Conservation (phyloP, 768 basidiomycete genomes). For the Rhodotorula paludigena region DNA sequence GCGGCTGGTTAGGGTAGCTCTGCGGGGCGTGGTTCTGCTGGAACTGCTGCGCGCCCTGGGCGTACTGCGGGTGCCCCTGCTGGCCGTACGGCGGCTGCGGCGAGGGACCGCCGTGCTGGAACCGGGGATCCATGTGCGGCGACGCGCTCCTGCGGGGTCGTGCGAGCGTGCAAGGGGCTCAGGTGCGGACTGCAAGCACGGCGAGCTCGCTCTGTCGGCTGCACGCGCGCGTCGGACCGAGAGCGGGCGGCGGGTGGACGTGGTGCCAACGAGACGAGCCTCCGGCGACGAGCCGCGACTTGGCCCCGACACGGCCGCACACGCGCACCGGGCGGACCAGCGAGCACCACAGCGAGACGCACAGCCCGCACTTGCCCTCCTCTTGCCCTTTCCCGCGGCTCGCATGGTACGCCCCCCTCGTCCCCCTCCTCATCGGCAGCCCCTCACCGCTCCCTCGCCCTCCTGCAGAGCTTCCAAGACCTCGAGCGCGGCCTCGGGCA, state of each 20-base stretch:
- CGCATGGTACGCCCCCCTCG: neutral
- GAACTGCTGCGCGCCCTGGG: neutral
- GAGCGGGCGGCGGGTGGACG: no score
- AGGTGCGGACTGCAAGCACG: no score
- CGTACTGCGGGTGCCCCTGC: no score
- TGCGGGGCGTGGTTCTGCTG: neutral
- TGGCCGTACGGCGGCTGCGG: conserved; percentile 2
- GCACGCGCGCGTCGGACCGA: no score
- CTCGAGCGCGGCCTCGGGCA: conserved; percentile 31
- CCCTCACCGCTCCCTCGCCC: neutral
- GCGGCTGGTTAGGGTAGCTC: neutral
- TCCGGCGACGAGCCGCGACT: no score
- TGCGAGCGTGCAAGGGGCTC: no score
- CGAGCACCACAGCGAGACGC: no score
- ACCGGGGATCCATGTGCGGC: conserved; percentile 23
- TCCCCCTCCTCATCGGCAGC: neutral
- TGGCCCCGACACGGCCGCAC: no score
- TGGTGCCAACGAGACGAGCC: no score
- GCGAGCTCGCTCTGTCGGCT: no score
- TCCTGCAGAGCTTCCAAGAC: conserved; percentile 30
- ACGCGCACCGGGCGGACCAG: no score
- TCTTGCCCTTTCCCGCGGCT: no score
- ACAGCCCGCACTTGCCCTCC: neutral
- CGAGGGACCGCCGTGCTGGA: neutral
- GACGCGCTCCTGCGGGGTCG: neutral